Conservation (phyloP, 257 asterid species). For the Solanum lycopersicoides region DNA sequence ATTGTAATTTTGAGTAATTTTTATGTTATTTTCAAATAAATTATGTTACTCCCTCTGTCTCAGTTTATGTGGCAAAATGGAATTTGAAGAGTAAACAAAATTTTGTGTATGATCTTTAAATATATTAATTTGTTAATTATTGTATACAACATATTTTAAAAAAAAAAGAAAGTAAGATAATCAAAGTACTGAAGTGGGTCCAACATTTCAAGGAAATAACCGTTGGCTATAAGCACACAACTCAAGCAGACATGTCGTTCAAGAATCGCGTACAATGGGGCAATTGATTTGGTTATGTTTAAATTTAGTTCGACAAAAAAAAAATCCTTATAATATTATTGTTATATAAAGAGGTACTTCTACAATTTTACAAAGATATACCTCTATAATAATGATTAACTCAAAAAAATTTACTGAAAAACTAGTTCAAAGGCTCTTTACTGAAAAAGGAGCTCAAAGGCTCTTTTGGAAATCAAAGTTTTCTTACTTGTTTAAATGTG, state of each 20-base stretch:
- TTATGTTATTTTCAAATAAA: too few species aligned
- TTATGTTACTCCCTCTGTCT: rapidly evolving
- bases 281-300: background rate
- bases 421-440: too few species aligned
- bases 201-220: background rate
- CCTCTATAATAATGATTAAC: background rate
- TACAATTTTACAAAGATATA: too few species aligned
- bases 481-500: too few species aligned
- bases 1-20: too few species aligned
- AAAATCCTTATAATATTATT: background rate
- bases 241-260: background rate
- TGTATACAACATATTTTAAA: background rate
- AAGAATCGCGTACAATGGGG: background rate
- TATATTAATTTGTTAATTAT: background rate
- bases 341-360: background rate
- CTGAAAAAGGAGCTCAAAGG: too few species aligned
- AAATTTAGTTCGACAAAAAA: too few species aligned
- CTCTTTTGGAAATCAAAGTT: too few species aligned
- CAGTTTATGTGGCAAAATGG: background rate
- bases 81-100: background rate
- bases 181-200: background rate
- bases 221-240: background rate
- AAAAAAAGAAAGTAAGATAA: too few species aligned
- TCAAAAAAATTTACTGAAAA: too few species aligned
- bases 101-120: background rate